These are phyloP conservation scores for Biscogniauxia sp. DNA, from an alignment of 2,329 filamentous ascomycete genomes.

Conservation along the genomic window DNA sequence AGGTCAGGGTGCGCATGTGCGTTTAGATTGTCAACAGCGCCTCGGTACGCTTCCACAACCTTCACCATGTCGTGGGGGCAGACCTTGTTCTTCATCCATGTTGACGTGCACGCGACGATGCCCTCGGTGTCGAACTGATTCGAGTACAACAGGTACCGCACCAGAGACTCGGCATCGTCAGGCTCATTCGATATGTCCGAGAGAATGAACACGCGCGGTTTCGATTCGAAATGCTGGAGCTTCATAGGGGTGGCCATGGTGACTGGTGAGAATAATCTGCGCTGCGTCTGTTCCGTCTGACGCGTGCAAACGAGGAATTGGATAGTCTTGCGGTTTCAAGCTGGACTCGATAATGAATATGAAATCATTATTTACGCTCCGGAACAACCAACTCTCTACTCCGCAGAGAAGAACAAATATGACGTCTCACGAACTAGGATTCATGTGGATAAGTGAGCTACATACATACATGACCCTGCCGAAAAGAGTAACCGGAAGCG, in stretches of 20 bases:
- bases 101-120: slow-evolving; percentile 36
- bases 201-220: slow-evolving; percentile 33
- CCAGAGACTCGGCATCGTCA: slow-evolving; percentile 36
- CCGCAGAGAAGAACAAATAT: neutral
- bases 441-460: neutral
- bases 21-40: slow-evolving; percentile 40
- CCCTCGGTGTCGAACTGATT: slow-evolving; percentile 38
- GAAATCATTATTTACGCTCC: neutral
- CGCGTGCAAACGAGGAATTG: neutral
- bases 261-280: neutral
- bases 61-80: slow-evolving; percentile 34
- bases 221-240: neutral
- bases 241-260: neutral
- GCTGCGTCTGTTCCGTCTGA: neutral
- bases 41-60: slow-evolving; percentile 36
- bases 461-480: neutral
- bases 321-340: neutral
- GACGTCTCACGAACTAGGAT: neutral
- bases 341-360: neutral
- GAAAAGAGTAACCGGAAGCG: neutral
- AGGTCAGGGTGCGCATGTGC: slow-evolving; percentile 40
- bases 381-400: neutral
- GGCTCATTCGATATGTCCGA: slow-evolving; percentile 39
- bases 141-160: slow-evolving; percentile 36
- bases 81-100: slow-evolving; percentile 34